Conservation (phyloP, 352 stramenopile species). For the Globisporangium lucens region DNA sequence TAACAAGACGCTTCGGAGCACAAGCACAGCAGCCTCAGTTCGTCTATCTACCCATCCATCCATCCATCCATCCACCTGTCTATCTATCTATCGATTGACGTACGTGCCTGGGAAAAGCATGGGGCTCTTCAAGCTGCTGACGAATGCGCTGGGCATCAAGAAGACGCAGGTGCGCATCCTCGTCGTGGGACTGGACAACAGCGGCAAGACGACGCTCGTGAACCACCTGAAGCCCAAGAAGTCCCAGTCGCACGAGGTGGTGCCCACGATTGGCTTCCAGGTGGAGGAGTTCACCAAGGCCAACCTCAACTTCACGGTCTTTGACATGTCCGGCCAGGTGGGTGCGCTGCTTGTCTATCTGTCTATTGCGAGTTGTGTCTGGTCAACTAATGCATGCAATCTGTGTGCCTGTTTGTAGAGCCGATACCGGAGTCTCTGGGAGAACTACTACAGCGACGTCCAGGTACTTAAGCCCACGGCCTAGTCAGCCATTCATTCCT, state of each 20-base stretch:
- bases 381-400: not conserved
- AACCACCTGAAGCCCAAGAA: slow-evolving; percentile 91
- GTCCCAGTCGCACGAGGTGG: slow-evolving; percentile 21
- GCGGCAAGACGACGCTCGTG: slow-evolving; percentile 91
- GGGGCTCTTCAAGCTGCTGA: not conserved
- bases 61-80: not conserved
- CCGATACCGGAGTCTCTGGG: not conserved
- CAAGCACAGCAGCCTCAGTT: not conserved
- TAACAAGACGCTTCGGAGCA: too few relatives aligned
- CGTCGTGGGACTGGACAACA: slow-evolving; percentile 89
- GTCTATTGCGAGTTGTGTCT: too few relatives aligned
- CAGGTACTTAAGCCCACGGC: not conserved
- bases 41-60: not conserved
- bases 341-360: too few relatives aligned
- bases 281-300: not conserved
- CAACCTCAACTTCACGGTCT: not conserved
- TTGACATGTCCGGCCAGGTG: not conserved
- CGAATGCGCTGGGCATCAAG: not conserved
- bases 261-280: not conserved
- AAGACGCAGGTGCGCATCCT: slow-evolving; percentile 74
- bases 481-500: not conserved
- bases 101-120: not conserved
- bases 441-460: not conserved
- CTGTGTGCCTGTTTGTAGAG: not conserved
- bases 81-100: not conserved